Percentiles rank a stretch among this genome's conserved stretches.
phyloP scores from a whole-genome alignment of 2,329 filamentous ascomycete genomes.

The Trichoderma cornu-damae region DNA sequence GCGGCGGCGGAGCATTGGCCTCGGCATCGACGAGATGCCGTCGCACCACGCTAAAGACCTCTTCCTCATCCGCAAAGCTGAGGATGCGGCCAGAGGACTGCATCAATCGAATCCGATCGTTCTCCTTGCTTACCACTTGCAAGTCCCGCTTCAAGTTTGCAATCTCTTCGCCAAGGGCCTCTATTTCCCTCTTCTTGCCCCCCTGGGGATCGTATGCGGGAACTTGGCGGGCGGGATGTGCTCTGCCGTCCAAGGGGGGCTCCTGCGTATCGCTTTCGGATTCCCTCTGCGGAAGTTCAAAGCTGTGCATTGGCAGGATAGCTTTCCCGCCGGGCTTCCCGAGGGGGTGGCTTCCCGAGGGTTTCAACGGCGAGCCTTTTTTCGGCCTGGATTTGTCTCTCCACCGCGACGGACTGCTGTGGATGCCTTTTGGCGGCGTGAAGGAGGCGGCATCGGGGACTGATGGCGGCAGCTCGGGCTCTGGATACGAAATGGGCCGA shows the following conservation, averaged over 20 bases:
- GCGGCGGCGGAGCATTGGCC: conserved; percentile 25
- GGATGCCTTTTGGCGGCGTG: conserved; percentile 54
- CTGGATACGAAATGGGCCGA: conserved; percentile 34
- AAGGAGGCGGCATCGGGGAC: conserved; percentile 49
- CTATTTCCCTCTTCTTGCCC: conserved; percentile 48
- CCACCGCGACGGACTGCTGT: conserved; percentile 52
- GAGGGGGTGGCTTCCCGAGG: conserved; percentile 31
- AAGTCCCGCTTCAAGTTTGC: conserved; percentile 54
- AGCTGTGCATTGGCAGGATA: conserved; percentile 6
- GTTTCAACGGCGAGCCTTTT: conserved; percentile 49
- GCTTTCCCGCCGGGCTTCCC: conserved; percentile 6
- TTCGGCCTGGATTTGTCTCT: conserved; percentile 32
- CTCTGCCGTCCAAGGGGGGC: conserved; percentile 19
- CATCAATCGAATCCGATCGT: conserved; percentile 46
- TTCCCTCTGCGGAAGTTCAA: background rate
- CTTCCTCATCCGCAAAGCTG: conserved; percentile 33
- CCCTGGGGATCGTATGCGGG: conserved; percentile 39
- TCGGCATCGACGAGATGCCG: conserved; percentile 38
- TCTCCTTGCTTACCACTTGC: conserved; percentile 52
- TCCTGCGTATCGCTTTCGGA: background rate
- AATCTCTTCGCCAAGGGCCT: conserved; percentile 52
- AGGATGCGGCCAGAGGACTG: conserved; percentile 37
- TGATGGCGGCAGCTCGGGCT: conserved; percentile 61
- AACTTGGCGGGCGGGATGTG: conserved; percentile 40
- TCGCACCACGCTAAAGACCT: conserved; percentile 38